Evolutionary conservation across 1,284 basidiomycete genomes (phyloP), one percentile per base, ranked within the genome.

Genomic region (Puccinia horiana): DNA sequence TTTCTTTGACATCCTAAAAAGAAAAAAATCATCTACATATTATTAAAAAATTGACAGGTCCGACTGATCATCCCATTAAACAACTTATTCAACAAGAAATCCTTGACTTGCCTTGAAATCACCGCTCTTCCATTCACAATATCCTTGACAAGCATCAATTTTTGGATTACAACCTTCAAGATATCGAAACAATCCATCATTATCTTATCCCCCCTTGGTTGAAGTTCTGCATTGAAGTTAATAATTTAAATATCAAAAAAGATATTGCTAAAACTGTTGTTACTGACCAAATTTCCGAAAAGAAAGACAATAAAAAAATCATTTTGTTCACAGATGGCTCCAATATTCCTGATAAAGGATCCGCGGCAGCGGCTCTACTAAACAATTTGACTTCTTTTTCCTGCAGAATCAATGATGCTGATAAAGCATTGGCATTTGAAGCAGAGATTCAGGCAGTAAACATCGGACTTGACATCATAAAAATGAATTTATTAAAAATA

Each of bases 1-100:
- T 18, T 67, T 67, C n/a, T 42, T 67, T 67, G 32, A 42, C 8
- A 9, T 67, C 32, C 18, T 67, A 8, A 37, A 67, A 67, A 40
- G 32, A 40, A 67, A 67, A n/a, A 67, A 67, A 67, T 67, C 63
- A 67, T 9, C 63, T 67, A 4, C 9, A 58, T 58, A 58, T 58
- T 23, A n/a, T n/a, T n/a, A n/a, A n/a, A n/a, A n/a, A n/a, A n/a
- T n/a, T n/a, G n/a, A n/a, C n/a, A n/a, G 11, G 16, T 63, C 11
- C 12, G 11, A 12, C 5, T 63, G 8, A 67, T 67, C 58, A 63
- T 18, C 58, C 58, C 2, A 37, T 63, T 32, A 63, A 63, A 63
- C 29, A 16, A 26, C 32, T 63, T 14, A 63, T 63, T 16, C 3
- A 63, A 2, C 14, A 9, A 4, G 58, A 63, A 35, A 5, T 63